Conservation (phyloP, 441 rosid species). For the Croton setiger region DNA sequence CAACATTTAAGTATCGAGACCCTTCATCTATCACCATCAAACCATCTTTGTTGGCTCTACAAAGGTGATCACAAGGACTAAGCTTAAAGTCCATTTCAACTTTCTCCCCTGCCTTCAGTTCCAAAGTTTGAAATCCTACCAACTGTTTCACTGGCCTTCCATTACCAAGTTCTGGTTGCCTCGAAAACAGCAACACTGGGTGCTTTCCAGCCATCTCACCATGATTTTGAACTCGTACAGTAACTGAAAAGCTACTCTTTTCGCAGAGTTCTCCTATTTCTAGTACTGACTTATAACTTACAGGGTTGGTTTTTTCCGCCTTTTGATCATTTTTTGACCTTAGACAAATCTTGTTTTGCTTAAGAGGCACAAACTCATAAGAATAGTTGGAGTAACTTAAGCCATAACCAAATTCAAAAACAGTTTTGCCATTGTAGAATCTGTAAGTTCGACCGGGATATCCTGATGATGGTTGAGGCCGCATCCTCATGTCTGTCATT, state of each 20-base stretch:
- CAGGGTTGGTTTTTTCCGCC: constrained; percentile 20
- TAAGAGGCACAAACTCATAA: constrained; percentile 35
- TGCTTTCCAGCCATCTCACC: constrained; percentile 75
- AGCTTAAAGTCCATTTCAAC: constrained; percentile 51
- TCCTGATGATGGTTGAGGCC: constrained; percentile 49
- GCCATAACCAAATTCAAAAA: constrained; percentile 71
- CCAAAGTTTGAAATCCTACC: constrained; percentile 61
- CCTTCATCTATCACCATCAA: constrained; percentile 67
- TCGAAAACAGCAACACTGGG: constrained; percentile 60
- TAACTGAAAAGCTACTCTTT: constrained; percentile 38
- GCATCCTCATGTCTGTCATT: constrained; percentile 93
- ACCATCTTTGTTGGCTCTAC: constrained; percentile 65
- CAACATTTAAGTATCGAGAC: constrained; percentile 55
- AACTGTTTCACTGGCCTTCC: constrained; percentile 58
- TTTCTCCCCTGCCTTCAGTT: constrained; percentile 44
- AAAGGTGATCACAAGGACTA: constrained; percentile 60
- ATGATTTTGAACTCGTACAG: constrained; percentile 49
- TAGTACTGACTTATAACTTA: constrained; percentile 32
- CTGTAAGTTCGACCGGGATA: constrained; percentile 91
- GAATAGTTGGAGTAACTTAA: constrained; percentile 68
- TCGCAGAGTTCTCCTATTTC: constrained; percentile 49
- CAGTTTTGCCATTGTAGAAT: constrained; percentile 59
- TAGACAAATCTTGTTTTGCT: constrained; percentile 30
- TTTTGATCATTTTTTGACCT: constrained; percentile 19
- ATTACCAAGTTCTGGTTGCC: constrained; percentile 30